Evolutionary conservation across 805 yeast species (phyloP).

Genomic region (Candida hispaniensis): DNA sequence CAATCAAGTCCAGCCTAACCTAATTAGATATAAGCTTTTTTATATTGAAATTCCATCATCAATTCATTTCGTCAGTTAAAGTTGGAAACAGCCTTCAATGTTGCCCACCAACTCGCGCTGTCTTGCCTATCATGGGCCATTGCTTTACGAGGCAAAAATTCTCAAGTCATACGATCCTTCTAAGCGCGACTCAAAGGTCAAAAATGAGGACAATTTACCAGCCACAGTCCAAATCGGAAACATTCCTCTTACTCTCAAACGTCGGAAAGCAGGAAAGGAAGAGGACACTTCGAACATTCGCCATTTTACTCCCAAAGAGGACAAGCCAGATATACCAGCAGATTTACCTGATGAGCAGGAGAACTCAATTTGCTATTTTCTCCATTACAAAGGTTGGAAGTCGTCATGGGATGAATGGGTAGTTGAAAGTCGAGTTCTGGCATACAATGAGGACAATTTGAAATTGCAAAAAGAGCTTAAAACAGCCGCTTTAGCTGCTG

Average conservation of each 20-base stretch:
- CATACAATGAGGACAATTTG: constrained; percentile 57
- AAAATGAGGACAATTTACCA: constrained; percentile 14
- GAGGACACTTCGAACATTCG: constrained; percentile 19
- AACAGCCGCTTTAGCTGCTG: constrained; percentile 34
- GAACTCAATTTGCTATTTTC: constrained; percentile 41
- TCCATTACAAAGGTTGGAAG: constrained; percentile 96
- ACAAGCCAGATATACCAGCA: constrained; percentile 19
- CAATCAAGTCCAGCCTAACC: too few species aligned
- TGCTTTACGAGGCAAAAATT: constrained; percentile 80
- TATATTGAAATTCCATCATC: too few species aligned
- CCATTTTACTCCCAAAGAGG: constrained; percentile 14
- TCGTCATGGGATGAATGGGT: constrained; percentile 98
- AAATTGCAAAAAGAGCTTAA: constrained; percentile 51
- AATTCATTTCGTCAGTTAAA: too few species aligned
- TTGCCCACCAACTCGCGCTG: constrained; percentile 32
- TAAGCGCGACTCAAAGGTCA: constrained; percentile 17
- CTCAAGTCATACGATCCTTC: constrained; percentile 51
- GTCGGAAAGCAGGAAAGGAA: constrained; percentile 18
- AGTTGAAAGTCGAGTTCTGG: constrained; percentile 52
- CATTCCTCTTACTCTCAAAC: constrained; percentile 17
- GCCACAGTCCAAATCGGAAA: constrained; percentile 15
- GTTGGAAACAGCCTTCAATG: too few species aligned
- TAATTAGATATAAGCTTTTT: too few species aligned
- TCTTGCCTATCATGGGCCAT: constrained; percentile 82
- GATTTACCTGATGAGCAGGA: constrained; percentile 32